Percentiles rank a stretch among this genome's conserved stretches.
These are phyloP conservation scores for Penicillium sp. DNA, from an alignment of 2,329 filamentous ascomycete species.

Conservation along the genomic window DNA sequence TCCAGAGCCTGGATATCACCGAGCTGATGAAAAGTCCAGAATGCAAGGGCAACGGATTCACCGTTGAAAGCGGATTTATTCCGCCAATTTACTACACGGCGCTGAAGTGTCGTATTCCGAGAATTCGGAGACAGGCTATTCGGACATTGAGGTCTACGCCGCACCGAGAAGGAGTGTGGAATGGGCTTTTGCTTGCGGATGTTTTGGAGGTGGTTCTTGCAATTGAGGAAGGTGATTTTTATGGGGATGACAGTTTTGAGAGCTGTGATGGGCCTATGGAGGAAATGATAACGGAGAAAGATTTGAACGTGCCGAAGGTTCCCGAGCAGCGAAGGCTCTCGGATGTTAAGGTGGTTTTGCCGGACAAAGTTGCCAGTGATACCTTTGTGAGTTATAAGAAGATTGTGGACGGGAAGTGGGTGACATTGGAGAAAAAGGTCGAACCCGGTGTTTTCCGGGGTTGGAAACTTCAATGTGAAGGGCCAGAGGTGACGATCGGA, in stretches of 20 bases:
- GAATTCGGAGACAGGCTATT: slow-evolving; percentile 28
- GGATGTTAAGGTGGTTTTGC: slow-evolving; percentile 12
- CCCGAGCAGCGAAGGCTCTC: slow-evolving; percentile 4
- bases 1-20: slow-evolving; percentile 1
- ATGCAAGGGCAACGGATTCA: slow-evolving; percentile 9
- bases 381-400: slow-evolving; percentile 12
- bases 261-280: background rate
- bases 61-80: slow-evolving; percentile 33
- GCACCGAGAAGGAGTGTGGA: slow-evolving; percentile 19
- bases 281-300: background rate
- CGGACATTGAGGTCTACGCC: slow-evolving; percentile 9
- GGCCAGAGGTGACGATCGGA: background rate
- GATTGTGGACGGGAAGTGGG: slow-evolving; percentile 4
- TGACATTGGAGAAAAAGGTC: slow-evolving; percentile 1
- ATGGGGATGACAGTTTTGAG: background rate
- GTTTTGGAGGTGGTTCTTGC: slow-evolving; percentile 12
- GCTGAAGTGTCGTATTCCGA: slow-evolving; percentile 33
- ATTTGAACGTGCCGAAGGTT: slow-evolving; percentile 6
- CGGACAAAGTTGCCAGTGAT: slow-evolving; percentile 5
- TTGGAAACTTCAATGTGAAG: background rate
- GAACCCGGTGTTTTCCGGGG: background rate
- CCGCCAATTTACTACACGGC: slow-evolving; percentile 34
- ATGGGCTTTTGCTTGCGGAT: slow-evolving; percentile 15
- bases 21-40: background rate
- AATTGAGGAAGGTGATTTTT: slow-evolving; percentile 11